A percentile compares a stretch with the other conserved stretches of the same genome.
These are phyloP conservation scores for Diaporthe caulivora DNA, from an alignment of 2,329 filamentous ascomycete genomes.

Conservation along the genomic window DNA sequence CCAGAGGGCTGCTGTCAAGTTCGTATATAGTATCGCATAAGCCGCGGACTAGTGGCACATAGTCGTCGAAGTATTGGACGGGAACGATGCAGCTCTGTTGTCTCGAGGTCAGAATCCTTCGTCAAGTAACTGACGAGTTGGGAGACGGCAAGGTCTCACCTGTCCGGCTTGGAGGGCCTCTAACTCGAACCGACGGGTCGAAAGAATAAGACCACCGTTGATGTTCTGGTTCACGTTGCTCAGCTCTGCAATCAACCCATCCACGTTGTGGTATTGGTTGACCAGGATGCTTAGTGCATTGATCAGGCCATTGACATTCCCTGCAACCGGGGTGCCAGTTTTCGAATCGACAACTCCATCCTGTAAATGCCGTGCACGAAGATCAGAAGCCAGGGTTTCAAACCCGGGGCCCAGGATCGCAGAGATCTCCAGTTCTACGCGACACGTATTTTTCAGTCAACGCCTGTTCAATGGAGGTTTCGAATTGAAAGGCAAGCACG, in stretches of 20 bases:
- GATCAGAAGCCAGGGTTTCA: conserved; percentile 54
- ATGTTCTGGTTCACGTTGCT: conserved; percentile 52
- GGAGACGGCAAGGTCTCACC: conserved; percentile 50
- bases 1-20: conserved; percentile 45
- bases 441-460: neutral
- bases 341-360: conserved; percentile 46
- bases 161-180: conserved; percentile 64
- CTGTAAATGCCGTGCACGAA: conserved; percentile 57
- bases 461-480: neutral
- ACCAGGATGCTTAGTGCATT: conserved; percentile 53
- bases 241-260: conserved; percentile 51
- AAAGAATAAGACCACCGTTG: conserved; percentile 52
- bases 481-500: neutral
- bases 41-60: conserved; percentile 54
- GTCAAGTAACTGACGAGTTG: neutral
- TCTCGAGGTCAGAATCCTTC: conserved; percentile 14
- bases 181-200: conserved; percentile 62
- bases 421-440: conserved; percentile 61
- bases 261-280: conserved; percentile 50
- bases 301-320: conserved; percentile 53
- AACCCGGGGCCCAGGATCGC: conserved; percentile 50
- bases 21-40: conserved; percentile 60
- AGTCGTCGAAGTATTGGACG: conserved; percentile 55
- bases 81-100: conserved; percentile 53
- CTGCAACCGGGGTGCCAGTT: conserved; percentile 49